phyloP scores from a whole-genome alignment of 1,139 yeast species.

The Hyphopichia wangnamkhiaoensis region DNA sequence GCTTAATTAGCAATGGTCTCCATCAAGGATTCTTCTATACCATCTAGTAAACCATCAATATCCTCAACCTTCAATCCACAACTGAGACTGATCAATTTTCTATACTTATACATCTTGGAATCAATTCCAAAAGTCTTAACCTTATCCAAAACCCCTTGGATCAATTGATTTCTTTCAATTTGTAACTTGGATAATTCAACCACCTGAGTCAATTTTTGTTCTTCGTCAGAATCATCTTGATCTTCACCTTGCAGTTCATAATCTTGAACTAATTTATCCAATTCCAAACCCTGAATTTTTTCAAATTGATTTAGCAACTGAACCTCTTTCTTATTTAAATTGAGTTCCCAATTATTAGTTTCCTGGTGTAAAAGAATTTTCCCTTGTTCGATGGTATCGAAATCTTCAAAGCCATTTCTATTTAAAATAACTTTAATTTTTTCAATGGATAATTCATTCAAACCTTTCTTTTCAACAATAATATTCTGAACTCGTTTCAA shows the following conservation, averaged over 20 bases:
- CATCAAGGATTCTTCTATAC: slow-evolving; percentile 46
- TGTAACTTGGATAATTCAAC: slow-evolving; percentile 56
- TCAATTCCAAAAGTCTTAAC: slow-evolving; percentile 43
- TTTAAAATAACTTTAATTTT: slow-evolving; percentile 18
- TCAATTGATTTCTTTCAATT: slow-evolving; percentile 46
- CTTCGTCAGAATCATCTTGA: slow-evolving; percentile 18
- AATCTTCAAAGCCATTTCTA: slow-evolving; percentile 25
- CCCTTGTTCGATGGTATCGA: slow-evolving; percentile 32
- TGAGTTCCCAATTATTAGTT: slow-evolving; percentile 23
- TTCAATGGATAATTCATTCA: slow-evolving; percentile 17
- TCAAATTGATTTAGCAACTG: slow-evolving; percentile 30
- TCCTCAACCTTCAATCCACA: slow-evolving; percentile 81
- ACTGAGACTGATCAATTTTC: slow-evolving; percentile 76
- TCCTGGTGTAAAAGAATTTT: slow-evolving; percentile 21
- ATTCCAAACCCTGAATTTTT: slow-evolving; percentile 30
- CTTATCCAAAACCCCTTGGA: slow-evolving; percentile 37
- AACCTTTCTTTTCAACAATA: slow-evolving; percentile 19
- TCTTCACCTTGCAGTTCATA: slow-evolving; percentile 13
- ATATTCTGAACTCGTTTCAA: slow-evolving; percentile 18
- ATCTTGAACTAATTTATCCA: slow-evolving; percentile 30
- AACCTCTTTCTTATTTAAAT: slow-evolving; percentile 36
- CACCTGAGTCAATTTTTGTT: slow-evolving; percentile 27
- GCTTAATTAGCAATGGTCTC: slow-evolving; percentile 19
- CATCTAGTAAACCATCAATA: slow-evolving; percentile 63
- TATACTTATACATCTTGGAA: slow-evolving; percentile 73